Conservation (phyloP, 176 grass and related monocot genomes). For the Carex myosuroides region DNA sequence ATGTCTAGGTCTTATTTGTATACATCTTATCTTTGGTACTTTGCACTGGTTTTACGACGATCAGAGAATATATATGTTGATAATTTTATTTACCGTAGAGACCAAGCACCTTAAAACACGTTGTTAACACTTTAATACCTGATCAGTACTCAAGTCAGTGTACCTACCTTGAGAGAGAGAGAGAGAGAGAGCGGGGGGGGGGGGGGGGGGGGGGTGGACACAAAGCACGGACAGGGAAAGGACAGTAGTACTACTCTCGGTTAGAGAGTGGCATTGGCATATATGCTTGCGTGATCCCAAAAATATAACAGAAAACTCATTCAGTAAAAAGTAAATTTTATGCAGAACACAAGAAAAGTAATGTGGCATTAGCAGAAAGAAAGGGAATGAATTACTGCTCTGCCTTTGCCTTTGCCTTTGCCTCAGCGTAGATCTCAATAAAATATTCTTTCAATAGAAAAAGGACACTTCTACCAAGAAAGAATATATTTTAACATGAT, state of each 20-base stretch:
- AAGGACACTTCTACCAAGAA: conserved; percentile 6
- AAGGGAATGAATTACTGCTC: conserved; percentile 35
- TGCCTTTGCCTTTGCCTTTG: conserved; percentile 29
- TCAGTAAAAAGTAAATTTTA: conserved; percentile 71
- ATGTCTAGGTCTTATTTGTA: conserved; percentile 6
- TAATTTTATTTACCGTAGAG: background rate
- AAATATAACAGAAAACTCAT: conserved; percentile 27
- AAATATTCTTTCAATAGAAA: conserved; percentile 44
- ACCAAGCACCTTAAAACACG: conserved; percentile 11
- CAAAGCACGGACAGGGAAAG: background rate
- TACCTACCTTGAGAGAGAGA: background rate
- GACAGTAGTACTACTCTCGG: conserved; percentile 1
- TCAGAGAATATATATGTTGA: background rate
- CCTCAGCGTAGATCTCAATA: conserved; percentile 84
- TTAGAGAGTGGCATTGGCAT: conserved; percentile 9
- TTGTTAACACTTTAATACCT: conserved; percentile 15
- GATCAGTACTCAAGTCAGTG: conserved; percentile 10
- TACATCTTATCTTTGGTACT: background rate
- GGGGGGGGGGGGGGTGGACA: background rate
- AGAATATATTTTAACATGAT: conserved; percentile 5
- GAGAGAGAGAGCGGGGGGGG: background rate
- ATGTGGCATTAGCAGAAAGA: conserved; percentile 32
- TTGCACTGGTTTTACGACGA: background rate
- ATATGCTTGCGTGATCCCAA: conserved; percentile 19
- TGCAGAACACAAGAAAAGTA: conserved; percentile 60